These are phyloP conservation scores for Penicillium paxilli DNA, from an alignment of 495 filamentous ascomycete species.

Conservation along the genomic window DNA sequence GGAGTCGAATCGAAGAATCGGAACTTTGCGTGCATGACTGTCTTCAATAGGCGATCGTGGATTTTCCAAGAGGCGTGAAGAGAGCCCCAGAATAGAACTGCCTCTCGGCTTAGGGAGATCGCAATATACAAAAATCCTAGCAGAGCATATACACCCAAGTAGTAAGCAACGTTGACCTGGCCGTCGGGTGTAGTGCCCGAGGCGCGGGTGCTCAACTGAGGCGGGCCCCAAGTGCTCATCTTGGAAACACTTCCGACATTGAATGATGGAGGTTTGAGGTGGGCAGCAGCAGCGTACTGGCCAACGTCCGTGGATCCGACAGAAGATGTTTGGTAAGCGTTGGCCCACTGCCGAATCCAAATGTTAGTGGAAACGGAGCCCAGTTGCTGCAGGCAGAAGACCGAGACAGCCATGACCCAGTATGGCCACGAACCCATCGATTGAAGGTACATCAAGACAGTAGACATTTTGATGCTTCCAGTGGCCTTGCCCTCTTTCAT, in stretches of 20 bases:
- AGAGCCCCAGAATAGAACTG: constrained; percentile 88
- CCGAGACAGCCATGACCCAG: constrained; percentile 71
- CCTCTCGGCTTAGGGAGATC: constrained; percentile 76
- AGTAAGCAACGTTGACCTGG: constrained; percentile 79
- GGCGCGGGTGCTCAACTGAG: constrained; percentile 28
- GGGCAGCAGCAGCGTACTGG: constrained; percentile 39
- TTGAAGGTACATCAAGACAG: constrained; percentile 78
- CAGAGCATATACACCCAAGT: constrained; percentile 77
- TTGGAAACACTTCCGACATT: constrained; percentile 41
- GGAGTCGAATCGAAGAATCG: constrained; percentile 98
- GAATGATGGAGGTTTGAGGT: constrained; percentile 44
- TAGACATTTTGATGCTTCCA: constrained; percentile 82
- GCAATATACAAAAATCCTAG: constrained; percentile 73
- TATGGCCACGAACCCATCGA: constrained; percentile 96
- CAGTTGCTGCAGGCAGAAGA: constrained; percentile 80
- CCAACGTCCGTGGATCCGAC: constrained; percentile 25
- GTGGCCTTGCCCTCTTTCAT: constrained; percentile 72
- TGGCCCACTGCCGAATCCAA: constrained; percentile 93
- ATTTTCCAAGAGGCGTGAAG: constrained; percentile 84
- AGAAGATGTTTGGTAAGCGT: constrained; percentile 50
- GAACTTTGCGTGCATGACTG: constrained; percentile 86
- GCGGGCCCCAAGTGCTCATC: constrained; percentile 28
- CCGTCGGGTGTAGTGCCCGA: constrained; percentile 19
- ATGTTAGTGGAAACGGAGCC: constrained; percentile 81
- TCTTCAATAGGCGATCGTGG: constrained; percentile 74